phyloP scores from a whole-genome alignment of 106 monocot species.

The Dendrobium officinale region DNA sequence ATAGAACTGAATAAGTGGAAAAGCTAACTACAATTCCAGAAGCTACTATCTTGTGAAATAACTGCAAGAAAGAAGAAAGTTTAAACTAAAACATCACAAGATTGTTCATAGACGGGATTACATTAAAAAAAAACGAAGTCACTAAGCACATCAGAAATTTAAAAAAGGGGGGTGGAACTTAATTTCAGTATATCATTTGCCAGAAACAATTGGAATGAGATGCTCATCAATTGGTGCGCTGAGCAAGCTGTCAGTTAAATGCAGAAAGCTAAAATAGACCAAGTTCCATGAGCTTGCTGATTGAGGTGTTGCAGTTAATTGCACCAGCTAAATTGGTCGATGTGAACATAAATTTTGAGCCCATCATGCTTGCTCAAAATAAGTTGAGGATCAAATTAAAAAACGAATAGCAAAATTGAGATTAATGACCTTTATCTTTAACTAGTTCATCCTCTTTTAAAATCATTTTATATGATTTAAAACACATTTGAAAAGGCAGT shows the following conservation, averaged over 20 bases:
- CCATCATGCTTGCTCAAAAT: too few relatives aligned
- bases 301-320: too few relatives aligned
- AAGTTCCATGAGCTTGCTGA: neutral
- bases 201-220: neutral
- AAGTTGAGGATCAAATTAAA: too few relatives aligned
- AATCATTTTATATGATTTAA: too few relatives aligned
- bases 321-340: too few relatives aligned
- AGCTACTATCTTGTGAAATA: constrained; percentile 64
- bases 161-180: neutral
- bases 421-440: too few relatives aligned
- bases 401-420: too few relatives aligned
- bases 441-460: too few relatives aligned
- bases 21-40: constrained; percentile 40
- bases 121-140: neutral
- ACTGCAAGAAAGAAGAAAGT: constrained; percentile 28
- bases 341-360: too few relatives aligned
- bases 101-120: neutral
- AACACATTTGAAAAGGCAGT: too few relatives aligned
- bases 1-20: constrained; percentile 58
- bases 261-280: neutral
- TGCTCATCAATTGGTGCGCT: neutral
- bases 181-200: neutral
- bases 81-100: constrained; percentile 4
- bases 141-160: constrained; percentile 2
- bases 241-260: neutral